Conservation (phyloP, 257 asterid genomes). For the Petunia secreta region DNA sequence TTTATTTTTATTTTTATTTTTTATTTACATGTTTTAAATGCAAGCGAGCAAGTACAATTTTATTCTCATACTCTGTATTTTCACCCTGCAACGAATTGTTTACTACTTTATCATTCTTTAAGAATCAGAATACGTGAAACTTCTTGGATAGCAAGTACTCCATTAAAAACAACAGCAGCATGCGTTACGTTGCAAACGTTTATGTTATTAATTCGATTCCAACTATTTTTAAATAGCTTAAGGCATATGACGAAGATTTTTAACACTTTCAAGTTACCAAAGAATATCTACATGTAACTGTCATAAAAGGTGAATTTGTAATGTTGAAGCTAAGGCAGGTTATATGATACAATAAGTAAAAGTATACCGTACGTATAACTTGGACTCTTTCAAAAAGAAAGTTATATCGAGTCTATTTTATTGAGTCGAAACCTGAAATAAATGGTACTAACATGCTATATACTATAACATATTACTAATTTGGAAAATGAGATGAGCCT, state of each 20-base stretch:
- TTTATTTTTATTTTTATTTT: constrained; percentile 4
- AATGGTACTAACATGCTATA: no score
- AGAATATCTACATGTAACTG: no score
- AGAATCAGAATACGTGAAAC: neutral
- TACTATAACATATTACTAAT: no score
- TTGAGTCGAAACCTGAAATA: no score
- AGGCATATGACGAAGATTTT: neutral
- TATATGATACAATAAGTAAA: no score
- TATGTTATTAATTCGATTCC: neutral
- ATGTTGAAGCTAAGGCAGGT: no score
- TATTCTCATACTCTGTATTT: constrained; percentile 15
- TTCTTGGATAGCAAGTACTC: neutral
- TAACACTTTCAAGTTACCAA: no score
- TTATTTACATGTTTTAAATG: neutral
- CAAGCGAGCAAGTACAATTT: neutral
- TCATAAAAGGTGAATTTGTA: no score
- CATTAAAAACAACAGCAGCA: neutral
- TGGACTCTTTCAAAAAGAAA: no score
- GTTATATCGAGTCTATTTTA: no score
- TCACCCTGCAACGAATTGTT: neutral
- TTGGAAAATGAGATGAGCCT: no score
- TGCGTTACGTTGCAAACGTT: neutral
- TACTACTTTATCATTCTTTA: neutral
- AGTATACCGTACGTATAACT: no score
- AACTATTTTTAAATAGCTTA: neutral